Percentiles rank a stretch among this genome's conserved stretches.
These are phyloP conservation scores for Orbilia javanica DNA, from an alignment of 2,329 filamentous ascomycete genomes.

Conservation along the genomic window DNA sequence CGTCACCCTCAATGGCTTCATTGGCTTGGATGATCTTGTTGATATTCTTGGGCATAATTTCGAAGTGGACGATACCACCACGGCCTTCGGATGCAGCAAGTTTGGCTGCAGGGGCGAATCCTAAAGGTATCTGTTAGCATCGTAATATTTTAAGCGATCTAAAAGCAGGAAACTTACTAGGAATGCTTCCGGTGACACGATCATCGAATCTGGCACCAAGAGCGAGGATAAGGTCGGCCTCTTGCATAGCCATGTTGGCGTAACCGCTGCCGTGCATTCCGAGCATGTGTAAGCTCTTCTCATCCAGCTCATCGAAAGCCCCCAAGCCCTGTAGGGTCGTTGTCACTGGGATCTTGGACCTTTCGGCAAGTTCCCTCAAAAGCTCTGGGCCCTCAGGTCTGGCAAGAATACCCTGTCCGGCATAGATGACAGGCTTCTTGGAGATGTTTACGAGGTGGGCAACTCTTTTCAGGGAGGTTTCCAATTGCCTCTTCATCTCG, in stretches of 20 bases:
- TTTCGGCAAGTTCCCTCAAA: conserved; percentile 88
- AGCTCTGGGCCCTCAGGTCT: conserved; percentile 82
- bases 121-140: conserved; percentile 42
- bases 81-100: conserved; percentile 84
- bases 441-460: conserved; percentile 86
- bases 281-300: conserved; percentile 96
- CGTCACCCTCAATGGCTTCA: conserved; percentile 94
- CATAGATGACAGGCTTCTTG: conserved; percentile 95
- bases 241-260: conserved; percentile 98
- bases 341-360: conserved; percentile 90
- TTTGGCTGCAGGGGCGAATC: conserved; percentile 90
- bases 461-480: conserved; percentile 79
- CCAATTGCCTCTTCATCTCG: conserved; percentile 77
- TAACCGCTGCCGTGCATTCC: conserved; percentile 98
- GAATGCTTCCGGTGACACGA: conserved; percentile 84
- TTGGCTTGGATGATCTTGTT: conserved; percentile 99
- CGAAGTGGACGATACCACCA: conserved; percentile 96
- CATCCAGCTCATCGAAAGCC: conserved; percentile 90
- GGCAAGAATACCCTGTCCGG: conserved; percentile 88
- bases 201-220: conserved; percentile 96
- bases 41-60: conserved; percentile 99
- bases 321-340: conserved; percentile 95
- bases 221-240: conserved; percentile 94
- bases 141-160: not conserved
- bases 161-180: conserved; percentile 66